Base-by-base conservation (phyloP, 169 alveolate species). In the Hammondia hammondi region DNA sequence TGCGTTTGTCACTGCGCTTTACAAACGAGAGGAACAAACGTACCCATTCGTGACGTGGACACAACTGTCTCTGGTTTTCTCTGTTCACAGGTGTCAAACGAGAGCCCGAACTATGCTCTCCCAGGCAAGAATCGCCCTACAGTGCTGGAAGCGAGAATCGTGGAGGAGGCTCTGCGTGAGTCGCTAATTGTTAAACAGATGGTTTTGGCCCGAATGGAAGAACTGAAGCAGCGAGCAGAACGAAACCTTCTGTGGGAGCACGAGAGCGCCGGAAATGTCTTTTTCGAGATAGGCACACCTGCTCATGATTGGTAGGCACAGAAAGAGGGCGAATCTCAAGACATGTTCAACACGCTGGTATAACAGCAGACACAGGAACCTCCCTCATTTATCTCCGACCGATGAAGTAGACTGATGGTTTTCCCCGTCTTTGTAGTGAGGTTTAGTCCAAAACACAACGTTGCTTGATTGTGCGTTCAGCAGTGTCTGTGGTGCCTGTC, bases 221-320 rank as follows among this genome's bases (percentile, higher is more conserved):
- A 82, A n/a, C 90, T 82, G 90, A 82, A 35, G 70, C 29, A 35
- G 24, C 71, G 90, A 21, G 90, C 57, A 43, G 90, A 82, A 70
- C 57, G 35, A 12, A 21, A 45, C 35, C 43, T 82, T n/a, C 24
- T 45, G 71, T 82, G 90, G 90, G 90, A 82, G 70, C 90, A 82
- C 37, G 90, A 46, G 24, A 82, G 71, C 2, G 90, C 70, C 4
- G 90, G 90, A 82, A 82, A 82, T n/a, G 35, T 82, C 35, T 82
- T 45, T 21, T 10, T 43, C 70, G 90, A 82, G 29, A 19, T 4
- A 35, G 90, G 90, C 72, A 82, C 57, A 4, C 70, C 90, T 1
- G 24, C 90, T 27, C 57, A 43, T 27, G 70, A n/a, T 4, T 82
- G 90, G 90, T 82, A 35, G 70, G 90, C 43, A 48, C 21, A 19